These are phyloP conservation scores for Petunia secreta DNA, from an alignment of 257 asterid species.

Conservation along the genomic window DNA sequence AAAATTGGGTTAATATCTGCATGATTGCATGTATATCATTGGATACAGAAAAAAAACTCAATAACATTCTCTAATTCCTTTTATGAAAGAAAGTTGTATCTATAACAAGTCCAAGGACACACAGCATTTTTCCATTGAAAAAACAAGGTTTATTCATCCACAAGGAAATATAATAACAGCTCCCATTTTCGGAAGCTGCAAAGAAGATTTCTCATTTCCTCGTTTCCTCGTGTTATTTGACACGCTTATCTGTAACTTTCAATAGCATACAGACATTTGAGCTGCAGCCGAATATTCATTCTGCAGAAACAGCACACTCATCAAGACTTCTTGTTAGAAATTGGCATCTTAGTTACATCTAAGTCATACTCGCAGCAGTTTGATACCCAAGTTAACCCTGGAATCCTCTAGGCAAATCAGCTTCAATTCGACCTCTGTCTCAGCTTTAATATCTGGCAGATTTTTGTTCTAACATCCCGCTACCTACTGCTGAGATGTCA, in stretches of 20 bases:
- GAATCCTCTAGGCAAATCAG: not conserved
- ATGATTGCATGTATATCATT: not conserved
- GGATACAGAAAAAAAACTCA: not conserved
- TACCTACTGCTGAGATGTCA: not conserved
- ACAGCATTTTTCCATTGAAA: not conserved
- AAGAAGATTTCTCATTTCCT: not conserved
- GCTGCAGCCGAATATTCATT: not conserved
- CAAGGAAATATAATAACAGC: not conserved
- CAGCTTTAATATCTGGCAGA: not conserved
- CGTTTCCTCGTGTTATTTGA: not conserved
- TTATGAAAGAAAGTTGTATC: not conserved
- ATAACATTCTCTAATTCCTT: not conserved
- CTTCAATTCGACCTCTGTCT: not conserved
- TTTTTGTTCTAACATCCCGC: too few species aligned
- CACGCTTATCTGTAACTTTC: not conserved
- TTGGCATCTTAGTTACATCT: not conserved
- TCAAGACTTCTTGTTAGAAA: not conserved
- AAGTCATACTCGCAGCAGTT: slow-evolving; percentile 14
- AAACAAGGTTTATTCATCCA: not conserved
- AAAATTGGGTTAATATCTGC: not conserved
- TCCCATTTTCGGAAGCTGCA: not conserved
- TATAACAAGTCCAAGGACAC: not conserved
- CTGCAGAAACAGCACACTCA: not conserved
- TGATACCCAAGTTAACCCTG: slow-evolving; percentile 8
- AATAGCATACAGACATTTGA: not conserved